Conservation (phyloP, 129 eudicot species). For the Flaveria trinervia region DNA sequence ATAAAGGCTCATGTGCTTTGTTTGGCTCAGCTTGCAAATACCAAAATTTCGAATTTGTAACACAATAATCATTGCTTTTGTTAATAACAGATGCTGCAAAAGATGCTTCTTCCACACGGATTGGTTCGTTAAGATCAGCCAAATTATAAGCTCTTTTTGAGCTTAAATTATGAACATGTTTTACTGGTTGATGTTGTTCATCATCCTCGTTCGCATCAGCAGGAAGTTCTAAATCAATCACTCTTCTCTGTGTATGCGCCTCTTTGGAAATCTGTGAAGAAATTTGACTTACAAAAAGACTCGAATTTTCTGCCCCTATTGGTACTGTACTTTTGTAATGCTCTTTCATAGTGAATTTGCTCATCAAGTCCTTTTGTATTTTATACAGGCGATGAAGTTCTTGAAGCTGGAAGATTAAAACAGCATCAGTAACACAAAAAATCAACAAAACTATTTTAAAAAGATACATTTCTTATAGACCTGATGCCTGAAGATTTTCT, state of each 20-base stretch:
- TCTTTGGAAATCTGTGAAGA: slow-evolving; percentile 31
- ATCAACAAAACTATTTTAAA: not conserved
- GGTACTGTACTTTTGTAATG: slow-evolving; percentile 13
- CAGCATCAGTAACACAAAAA: slow-evolving; percentile 9
- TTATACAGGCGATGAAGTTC: slow-evolving; percentile 82
- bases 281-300: slow-evolving; percentile 21
- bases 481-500: slow-evolving; percentile 68
- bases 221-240: slow-evolving; percentile 42
- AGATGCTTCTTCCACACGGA: slow-evolving; percentile 34
- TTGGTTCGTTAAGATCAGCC: slow-evolving; percentile 59
- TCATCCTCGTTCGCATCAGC: slow-evolving; percentile 32
- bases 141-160: slow-evolving; percentile 18
- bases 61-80: slow-evolving; percentile 19
- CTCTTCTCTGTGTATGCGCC: slow-evolving; percentile 28
- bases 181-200: slow-evolving; percentile 26
- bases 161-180: slow-evolving; percentile 17
- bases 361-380: slow-evolving; percentile 72
- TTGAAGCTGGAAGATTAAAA: slow-evolving; percentile 51
- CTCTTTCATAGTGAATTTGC: slow-evolving; percentile 40
- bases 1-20: slow-evolving; percentile 19
- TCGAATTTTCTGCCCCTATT: slow-evolving; percentile 33
- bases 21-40: slow-evolving; percentile 38
- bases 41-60: slow-evolving; percentile 30
- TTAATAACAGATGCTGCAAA: slow-evolving; percentile 27
- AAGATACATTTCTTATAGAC: slow-evolving; percentile 25